Percentiles rank a stretch among this genome's conserved stretches.
Conservation (phyloP, 768 basidiomycete species). For the Hydnomerulius pinastri region DNA sequence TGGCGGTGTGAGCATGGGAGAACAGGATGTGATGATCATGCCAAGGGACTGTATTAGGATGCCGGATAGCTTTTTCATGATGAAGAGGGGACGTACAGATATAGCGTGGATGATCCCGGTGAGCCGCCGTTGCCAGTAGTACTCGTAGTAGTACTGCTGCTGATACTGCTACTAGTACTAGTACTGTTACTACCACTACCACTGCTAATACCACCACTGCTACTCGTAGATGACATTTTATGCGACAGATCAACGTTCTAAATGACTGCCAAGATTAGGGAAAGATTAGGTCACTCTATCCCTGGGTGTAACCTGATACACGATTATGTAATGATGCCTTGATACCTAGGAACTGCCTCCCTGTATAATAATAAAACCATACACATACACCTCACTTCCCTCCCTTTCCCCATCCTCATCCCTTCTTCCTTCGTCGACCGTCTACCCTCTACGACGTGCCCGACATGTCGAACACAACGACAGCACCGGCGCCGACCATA, state of each 20-base stretch:
- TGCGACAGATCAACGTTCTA: no score
- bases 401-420: neutral
- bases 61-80: no score
- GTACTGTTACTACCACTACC: no score
- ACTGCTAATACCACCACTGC: no score
- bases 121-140: neutral
- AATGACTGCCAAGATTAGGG: no score
- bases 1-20: slow-evolving; percentile 1
- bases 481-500: neutral
- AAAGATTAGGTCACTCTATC: no score
- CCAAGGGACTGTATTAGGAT: no score
- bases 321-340: slow-evolving; percentile 16
- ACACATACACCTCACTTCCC: no score
- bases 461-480: slow-evolving; percentile 21
- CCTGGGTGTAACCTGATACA: no score
- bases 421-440: neutral
- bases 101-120: slow-evolving; percentile 25
- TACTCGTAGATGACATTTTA: no score
- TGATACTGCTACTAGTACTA: neutral
- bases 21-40: slow-evolving; percentile 5
- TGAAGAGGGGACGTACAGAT: slow-evolving; percentile 36
- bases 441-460: no score
- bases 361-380: slow-evolving; percentile 10
- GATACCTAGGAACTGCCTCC: slow-evolving; percentile 26
- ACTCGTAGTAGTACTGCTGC: neutral